Evolutionary conservation across 495 filamentous ascomycete genomes (phyloP), one percentile per base, ranked within the genome.

Genomic region (Mycothermus thermophilus): DNA sequence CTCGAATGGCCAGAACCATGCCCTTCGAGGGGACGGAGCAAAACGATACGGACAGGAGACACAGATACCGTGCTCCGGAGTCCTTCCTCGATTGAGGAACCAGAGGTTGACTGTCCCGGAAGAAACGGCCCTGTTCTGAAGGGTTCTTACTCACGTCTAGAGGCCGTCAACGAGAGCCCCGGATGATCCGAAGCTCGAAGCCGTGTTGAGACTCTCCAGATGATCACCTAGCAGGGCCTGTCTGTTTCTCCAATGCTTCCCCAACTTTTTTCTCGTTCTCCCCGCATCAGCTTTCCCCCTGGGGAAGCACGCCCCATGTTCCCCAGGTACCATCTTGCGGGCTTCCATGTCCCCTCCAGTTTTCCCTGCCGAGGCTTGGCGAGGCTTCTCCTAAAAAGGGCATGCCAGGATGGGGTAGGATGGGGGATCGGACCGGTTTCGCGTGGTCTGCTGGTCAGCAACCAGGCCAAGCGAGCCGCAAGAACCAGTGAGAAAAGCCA

Each of bases 221-320:
- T 40, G 40, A 42, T 23, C 46, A 42, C 38, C 38, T 22, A n/a
- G n/a, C n/a, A n/a, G n/a, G n/a, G n/a, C n/a, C n/a, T n/a, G n/a
- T n/a, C n/a, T n/a, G n/a, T n/a, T 45, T 45, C 44, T 43, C 42
- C 46, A 50, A 52, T 20, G 37, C 45, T 45, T 52, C 43, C 50
- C 50, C 50, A 47, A 50, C 38, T 47, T 47, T 39, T 34, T 31
- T 24, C 24, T 22, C 22, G 22, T 6, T 6, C 11, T 30, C 31
- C 34, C 37, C 35, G 20, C 35, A 37, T 35, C 4, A 26, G 18
- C 36, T 18, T 14, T 6, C 19, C 17, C 30, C 23, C 18, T 12
- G 25, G 19, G n/a, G n/a, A n/a, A n/a, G n/a, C n/a, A n/a, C n/a
- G n/a, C n/a, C 35, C 28, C 21, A 20, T 11, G 35, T 37, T 21